Conservation (phyloP, 2,329 filamentous ascomycete genomes). For the Geosmithia morbida region DNA sequence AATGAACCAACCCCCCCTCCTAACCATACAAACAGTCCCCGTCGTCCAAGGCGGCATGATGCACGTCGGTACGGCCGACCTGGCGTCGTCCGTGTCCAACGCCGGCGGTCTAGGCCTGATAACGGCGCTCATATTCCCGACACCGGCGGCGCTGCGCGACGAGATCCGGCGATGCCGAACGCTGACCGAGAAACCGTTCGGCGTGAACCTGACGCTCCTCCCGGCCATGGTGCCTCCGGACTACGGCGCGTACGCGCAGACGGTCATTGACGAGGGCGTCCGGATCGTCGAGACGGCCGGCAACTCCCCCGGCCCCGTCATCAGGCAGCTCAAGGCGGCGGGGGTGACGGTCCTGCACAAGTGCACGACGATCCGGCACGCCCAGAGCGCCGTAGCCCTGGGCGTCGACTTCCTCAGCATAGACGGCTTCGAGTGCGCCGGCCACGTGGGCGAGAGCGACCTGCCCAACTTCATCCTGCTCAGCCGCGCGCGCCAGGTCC, state of each 20-base stretch:
- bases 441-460: conserved; percentile 73
- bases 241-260: conserved; percentile 82
- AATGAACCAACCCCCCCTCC: not conserved
- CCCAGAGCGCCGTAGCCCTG: conserved; percentile 78
- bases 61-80: conserved; percentile 70
- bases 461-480: conserved; percentile 87
- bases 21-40: conserved; percentile 38
- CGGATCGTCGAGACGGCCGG: conserved; percentile 86
- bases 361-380: conserved; percentile 92
- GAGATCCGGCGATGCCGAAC: conserved; percentile 80
- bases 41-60: conserved; percentile 81
- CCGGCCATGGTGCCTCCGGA: conserved; percentile 81
- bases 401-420: conserved; percentile 95
- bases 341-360: conserved; percentile 81
- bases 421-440: conserved; percentile 95
- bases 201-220: conserved; percentile 87
- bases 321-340: conserved; percentile 71
- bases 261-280: conserved; percentile 86
- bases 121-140: conserved; percentile 83
- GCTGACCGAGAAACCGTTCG: conserved; percentile 72
- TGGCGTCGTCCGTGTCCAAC: conserved; percentile 64
- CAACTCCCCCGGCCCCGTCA: conserved; percentile 79
- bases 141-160: conserved; percentile 78
- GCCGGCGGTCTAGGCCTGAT: conserved; percentile 74
- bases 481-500: conserved; percentile 66